Evolutionary conservation across 208 protist genomes (phyloP), one percentile per base, ranked within the genome.

Genomic region (Angomonas ambiguus): DNA sequence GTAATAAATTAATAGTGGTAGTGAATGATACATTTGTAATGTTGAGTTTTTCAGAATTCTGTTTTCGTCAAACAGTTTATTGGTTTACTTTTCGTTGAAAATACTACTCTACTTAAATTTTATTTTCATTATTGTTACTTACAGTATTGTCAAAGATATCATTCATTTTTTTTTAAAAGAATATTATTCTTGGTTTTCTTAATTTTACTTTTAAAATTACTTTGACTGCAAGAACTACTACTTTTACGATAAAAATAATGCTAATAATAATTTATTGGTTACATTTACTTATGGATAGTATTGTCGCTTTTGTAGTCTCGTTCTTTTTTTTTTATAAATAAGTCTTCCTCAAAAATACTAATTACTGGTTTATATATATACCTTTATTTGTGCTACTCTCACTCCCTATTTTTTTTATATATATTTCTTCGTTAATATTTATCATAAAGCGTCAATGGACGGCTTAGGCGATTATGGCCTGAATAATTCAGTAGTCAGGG

Each of bases 101-200:
- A 48, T 18, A 48, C 49, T 27, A 25, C 24, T 55, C 24, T 65
- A 10, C 8, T 68, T 13, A 2, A 34, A 35, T 55, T 51, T 41
- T 51, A 55, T 34, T 57, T 42, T 59, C 0, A 34, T 30, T 60
- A 4, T 71, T 62, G 49, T 48, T 72, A 31, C 45, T 65, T 49
- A 55, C 24, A 20, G 49, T 5, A 55, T 8, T n/a, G 11, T 55
- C 28, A 3, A 20, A 55, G 3, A 55, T 8, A 55, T 8, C 6
- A 55, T n/a, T 20, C 24, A 18, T 28, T 30, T 34, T 25, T 3
- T 42, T 16, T 56, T 24, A 1, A 2, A 20, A 22, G 18, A 30
- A 67, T 5, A 35, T 18, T 11, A 49, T 10, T 28, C n/a, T 20
- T n/a, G n/a, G n/a, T n/a, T n/a, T n/a, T n/a, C n/a, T n/a, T n/a